Evolutionary conservation across 2,329 filamentous ascomycete species (phyloP).

Genomic region (Daldinia eschscholtzii): DNA sequence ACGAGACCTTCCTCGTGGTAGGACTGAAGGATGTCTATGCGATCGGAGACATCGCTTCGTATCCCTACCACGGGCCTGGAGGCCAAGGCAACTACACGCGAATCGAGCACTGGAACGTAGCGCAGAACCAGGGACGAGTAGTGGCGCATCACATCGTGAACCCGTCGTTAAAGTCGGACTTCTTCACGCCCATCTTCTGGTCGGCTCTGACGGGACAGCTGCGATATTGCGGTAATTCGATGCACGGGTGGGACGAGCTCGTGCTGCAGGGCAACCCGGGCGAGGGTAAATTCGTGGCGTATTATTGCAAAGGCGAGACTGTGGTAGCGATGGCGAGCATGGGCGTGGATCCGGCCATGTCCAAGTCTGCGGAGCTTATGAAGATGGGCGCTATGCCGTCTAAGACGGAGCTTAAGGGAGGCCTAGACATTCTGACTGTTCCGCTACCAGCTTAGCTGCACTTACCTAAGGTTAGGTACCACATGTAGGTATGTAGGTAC

Average conservation of each 20-base stretch:
- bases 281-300: conserved; percentile 87
- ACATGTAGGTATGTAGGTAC: neutral
- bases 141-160: conserved; percentile 83
- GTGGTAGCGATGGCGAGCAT: conserved; percentile 93
- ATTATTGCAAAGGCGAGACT: conserved; percentile 86
- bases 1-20: conserved; percentile 82
- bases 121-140: conserved; percentile 88
- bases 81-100: conserved; percentile 79
- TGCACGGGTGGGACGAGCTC: conserved; percentile 86
- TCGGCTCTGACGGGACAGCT: conserved; percentile 90
- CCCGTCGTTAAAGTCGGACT: conserved; percentile 70
- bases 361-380: conserved; percentile 88
- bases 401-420: conserved; percentile 80
- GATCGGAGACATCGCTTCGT: conserved; percentile 94
- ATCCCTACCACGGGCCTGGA: conserved; percentile 92
- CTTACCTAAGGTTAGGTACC: neutral
- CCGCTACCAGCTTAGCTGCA: conserved; percentile 43
- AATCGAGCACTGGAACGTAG: conserved; percentile 99
- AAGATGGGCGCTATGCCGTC: conserved; percentile 81
- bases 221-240: conserved; percentile 91
- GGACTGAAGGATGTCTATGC: conserved; percentile 89
- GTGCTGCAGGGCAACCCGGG: conserved; percentile 82
- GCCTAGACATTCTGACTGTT: conserved; percentile 62
- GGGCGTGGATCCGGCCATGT: conserved; percentile 89
- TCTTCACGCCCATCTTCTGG: conserved; percentile 97